phyloP scores from a whole-genome alignment of 75 land plant species.

The Selaginella tamariscina region DNA sequence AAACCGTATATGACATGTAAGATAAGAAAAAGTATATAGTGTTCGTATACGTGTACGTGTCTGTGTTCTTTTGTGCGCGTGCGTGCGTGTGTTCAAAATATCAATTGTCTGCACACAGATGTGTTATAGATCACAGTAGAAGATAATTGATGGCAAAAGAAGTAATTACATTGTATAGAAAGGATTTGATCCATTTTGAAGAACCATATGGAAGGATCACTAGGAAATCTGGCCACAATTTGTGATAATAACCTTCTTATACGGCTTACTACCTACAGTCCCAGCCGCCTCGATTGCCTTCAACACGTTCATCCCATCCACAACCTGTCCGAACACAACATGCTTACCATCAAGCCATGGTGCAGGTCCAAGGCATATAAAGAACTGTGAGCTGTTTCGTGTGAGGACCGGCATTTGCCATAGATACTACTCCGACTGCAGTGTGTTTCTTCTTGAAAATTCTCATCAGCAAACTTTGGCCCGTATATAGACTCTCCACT shows the following conservation, averaged over 20 bases:
- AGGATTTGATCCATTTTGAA: too few relatives aligned
- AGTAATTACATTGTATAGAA: too few relatives aligned
- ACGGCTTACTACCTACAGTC: constrained; percentile 25
- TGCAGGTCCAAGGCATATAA: constrained; percentile 34
- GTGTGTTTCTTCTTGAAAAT: constrained; percentile 48
- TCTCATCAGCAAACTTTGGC: constrained; percentile 46
- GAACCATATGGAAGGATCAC: too few relatives aligned
- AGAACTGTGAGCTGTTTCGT: constrained; percentile 75
- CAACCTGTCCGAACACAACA: constrained; percentile 72
- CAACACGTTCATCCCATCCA: constrained; percentile 73
- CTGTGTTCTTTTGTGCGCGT: too few relatives aligned
- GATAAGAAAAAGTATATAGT: too few relatives aligned
- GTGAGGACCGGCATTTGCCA: constrained; percentile 58
- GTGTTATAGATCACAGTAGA: too few relatives aligned
- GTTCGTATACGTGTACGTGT: too few relatives aligned
- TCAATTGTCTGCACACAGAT: too few relatives aligned
- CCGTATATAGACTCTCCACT: constrained; percentile 72
- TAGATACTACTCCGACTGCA: constrained; percentile 48
- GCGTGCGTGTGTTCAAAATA: too few relatives aligned
- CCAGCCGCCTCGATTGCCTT: constrained; percentile 49
- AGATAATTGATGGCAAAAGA: too few relatives aligned
- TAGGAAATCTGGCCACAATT: constrained; percentile 52
- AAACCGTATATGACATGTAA: too few relatives aligned
- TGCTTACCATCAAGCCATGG: constrained; percentile 59
- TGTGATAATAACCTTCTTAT: constrained; percentile 29